Base-by-base conservation (phyloP, 2,329 filamentous ascomycete species). In the Beauveria rudraprayagi region DNA sequence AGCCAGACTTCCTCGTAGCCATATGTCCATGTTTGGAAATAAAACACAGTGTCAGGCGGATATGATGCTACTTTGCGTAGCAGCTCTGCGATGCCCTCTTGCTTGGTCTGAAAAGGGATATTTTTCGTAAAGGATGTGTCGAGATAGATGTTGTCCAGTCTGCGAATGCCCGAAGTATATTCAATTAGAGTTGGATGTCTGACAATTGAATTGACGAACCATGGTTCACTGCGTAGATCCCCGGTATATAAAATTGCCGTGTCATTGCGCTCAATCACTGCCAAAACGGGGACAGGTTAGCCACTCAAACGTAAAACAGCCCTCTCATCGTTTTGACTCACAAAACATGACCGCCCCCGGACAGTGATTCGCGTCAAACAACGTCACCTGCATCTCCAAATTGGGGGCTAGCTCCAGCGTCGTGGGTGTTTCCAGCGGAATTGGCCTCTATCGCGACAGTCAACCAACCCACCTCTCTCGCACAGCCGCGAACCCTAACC, bases 311-410 rank as follows among this genome's bases (percentile, higher is more conserved):
- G n/a, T 19, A 14, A 24, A 17, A n/a, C 34, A 16, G 1, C 9
- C 9, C 19, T 2, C 34, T 37, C 11, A 2, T 37, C 11, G 34
- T 1, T 0, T 7, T 11, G 2, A 71, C 81, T 65, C 70, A 85
- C 83, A 77, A 69, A 97, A 97, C 91, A 96, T 96, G 19, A 94
- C 91, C 19, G 91, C 87, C 0, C 93, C 92, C 0, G 88, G 83
- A 67, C 93, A 97, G 70, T 97, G 93, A 67, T 97, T 97, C 1
- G 93, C 92, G 75, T 96, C 89, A 56, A 97, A 83, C 0, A 97
- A 78, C 0, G 92, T 97, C 19, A 96, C 90, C 52, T 86, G 85
- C 26, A 97, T 85, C n/a, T 75, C 76, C 52, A 82, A 81, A 1
- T 83, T 83, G 0, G 87, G 90, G 1, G 78, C 80, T 3, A 97